A percentile compares a stretch with the other conserved stretches of the same genome.
phyloP scores from a whole-genome alignment of 257 asterid species.

The Solanum paucissectum region DNA sequence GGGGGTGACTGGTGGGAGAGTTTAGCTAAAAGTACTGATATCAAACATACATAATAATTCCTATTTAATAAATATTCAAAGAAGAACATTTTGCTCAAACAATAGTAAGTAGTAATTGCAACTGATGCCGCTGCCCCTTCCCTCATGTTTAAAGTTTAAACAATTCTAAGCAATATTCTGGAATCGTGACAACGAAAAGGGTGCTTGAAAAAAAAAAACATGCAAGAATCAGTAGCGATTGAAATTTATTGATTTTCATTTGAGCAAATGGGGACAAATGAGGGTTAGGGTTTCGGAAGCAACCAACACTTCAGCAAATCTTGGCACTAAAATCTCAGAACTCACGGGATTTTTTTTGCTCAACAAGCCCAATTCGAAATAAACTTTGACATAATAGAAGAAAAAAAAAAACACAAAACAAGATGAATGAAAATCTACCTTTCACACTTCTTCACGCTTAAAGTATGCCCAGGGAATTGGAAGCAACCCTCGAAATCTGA shows the following conservation, averaged over 20 bases:
- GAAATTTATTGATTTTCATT: background rate
- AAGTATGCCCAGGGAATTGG: background rate
- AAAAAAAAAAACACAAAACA: background rate
- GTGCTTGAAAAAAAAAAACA: background rate
- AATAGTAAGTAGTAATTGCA: background rate
- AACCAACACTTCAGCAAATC: background rate
- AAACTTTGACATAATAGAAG: background rate
- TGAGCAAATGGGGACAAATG: background rate
- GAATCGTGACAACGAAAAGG: background rate
- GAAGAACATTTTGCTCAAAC: background rate
- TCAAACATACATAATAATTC: background rate
- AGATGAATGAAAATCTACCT: background rate
- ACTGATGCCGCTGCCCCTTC: background rate
- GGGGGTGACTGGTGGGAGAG: background rate
- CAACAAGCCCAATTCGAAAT: background rate
- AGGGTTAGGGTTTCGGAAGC: background rate
- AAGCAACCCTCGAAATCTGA: background rate
- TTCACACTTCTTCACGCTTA: background rate
- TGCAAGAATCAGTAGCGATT: background rate
- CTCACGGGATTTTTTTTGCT: background rate
- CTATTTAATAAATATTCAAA: background rate
- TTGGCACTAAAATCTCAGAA: background rate
- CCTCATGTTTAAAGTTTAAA: background rate
- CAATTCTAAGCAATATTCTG: background rate
- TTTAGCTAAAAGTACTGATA: background rate